Evolutionary conservation across 768 basidiomycete genomes (phyloP), one percentile per base, ranked within the genome.

Genomic region (Strobilomyces dryophilus): DNA sequence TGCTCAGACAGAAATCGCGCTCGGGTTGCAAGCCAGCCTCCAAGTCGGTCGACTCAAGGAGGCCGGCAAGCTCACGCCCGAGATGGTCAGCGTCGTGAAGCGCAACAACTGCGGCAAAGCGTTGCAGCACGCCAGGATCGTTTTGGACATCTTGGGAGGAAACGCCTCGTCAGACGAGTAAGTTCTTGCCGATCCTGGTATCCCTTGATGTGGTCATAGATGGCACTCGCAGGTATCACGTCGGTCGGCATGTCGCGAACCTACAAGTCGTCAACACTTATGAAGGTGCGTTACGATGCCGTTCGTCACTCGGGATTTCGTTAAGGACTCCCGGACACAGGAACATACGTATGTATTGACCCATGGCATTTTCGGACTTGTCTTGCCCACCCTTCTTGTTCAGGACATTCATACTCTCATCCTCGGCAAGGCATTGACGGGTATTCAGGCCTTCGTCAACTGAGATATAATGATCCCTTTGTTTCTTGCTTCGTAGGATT

Each of bases 21-120:
- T 95, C 12, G 92, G 94, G 7, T 73, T 92, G 24, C 77, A 82
- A 40, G 86, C 87, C 7, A 86, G 83, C 58, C 69, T 89, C 29
- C 89, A 89, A 65, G 87, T 88, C 4, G 95, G 95, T 2, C 78
- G 93, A 29, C 74, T 98, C 57, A 97, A 97, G 74, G 95, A 98
- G 50, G 65, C 73, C 55, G 81, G 86, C 51, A 77, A 73, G 60
- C 60, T 81, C 20, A 82, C 89, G 2, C 86, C 95, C 3, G 94
- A 98, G 69, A 98, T 98, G 94, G 79, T 98, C 57, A 94, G 91
- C 61, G 76, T 98, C 64, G 78, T 98, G 55, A 98, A 98, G 78
- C 80, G 91, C 59, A 98, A 98, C 65, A 98, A 98, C 62, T 94
- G 92, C 61, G 92, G 92, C 14, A 95, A 95, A 73, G 94, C 95